Conservation (phyloP, 345 rosid species). For the Bruguiera sexangula region DNA sequence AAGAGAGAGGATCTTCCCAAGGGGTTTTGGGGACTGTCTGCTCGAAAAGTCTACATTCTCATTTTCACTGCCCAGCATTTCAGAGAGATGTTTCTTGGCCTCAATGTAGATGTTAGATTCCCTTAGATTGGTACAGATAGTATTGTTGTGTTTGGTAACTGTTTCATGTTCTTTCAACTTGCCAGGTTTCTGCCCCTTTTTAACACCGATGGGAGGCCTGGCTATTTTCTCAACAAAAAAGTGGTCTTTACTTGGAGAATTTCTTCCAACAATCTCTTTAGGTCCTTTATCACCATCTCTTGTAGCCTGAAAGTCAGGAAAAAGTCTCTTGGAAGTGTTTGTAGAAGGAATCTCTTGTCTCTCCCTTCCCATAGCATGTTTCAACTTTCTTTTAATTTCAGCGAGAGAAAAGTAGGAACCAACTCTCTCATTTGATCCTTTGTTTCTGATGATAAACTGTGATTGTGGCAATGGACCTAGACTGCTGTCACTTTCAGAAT, state of each 20-base stretch:
- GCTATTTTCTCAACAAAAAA: constrained; percentile 81
- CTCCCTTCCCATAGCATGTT: constrained; percentile 75
- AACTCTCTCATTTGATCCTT: constrained; percentile 42
- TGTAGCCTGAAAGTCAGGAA: constrained; percentile 19
- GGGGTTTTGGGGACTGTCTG: constrained; percentile 49
- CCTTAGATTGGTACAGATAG: constrained; percentile 40
- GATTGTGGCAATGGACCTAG: constrained; percentile 39
- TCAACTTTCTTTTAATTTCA: constrained; percentile 82
- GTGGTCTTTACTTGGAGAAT: constrained; percentile 73
- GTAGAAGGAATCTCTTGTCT: constrained; percentile 35
- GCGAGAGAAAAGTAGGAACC: constrained; percentile 58
- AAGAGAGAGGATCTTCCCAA: constrained; percentile 79
- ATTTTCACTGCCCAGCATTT: constrained; percentile 62
- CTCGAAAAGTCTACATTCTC: constrained; percentile 42
- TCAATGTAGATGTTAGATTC: constrained; percentile 68
- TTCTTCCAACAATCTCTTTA: constrained; percentile 50
- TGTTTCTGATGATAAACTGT: constrained; percentile 34
- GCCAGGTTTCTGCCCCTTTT: constrained; percentile 36
- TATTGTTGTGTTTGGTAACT: constrained; percentile 24
- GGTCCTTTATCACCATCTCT: constrained; percentile 29
- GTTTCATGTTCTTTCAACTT: constrained; percentile 37
- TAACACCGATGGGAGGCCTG: constrained; percentile 45
- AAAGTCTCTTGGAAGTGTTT: constrained; percentile 28
- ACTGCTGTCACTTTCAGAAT: constrained; percentile 38
- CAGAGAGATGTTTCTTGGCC: constrained; percentile 93